These are phyloP conservation scores for Ulota crispa DNA, from an alignment of 225 moss, liverwort and hornwort genomes.

Conservation along the genomic window DNA sequence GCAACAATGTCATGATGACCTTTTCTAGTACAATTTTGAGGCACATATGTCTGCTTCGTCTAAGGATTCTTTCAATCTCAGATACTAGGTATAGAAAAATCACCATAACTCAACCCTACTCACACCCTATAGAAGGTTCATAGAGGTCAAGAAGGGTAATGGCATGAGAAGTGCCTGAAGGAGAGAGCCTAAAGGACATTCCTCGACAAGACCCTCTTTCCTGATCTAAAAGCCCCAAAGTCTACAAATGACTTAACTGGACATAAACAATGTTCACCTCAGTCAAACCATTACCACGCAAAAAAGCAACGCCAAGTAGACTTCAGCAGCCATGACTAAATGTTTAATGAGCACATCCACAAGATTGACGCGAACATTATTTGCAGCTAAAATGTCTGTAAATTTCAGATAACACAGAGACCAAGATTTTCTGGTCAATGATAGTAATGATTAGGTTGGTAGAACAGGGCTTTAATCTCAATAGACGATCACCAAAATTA, in stretches of 20 bases:
- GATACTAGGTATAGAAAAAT: not conserved
- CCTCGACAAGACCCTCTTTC: conserved; percentile 7
- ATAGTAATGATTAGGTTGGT: not conserved
- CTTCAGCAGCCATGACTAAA: not conserved
- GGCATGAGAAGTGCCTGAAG: not conserved
- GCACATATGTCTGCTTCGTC: conserved; percentile 1
- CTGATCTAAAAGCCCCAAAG: conserved; percentile 10
- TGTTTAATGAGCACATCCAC: conserved; percentile 1
- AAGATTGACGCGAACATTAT: not conserved
- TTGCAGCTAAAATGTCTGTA: not conserved
- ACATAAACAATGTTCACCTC: not conserved
- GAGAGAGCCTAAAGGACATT: conserved; percentile 3
- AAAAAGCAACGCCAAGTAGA: not conserved
- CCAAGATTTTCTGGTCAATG: conserved; percentile 3
- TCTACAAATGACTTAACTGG: not conserved
- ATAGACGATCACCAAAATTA: conserved; percentile 3
- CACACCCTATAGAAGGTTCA: not conserved
- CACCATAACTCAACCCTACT: conserved; percentile 7
- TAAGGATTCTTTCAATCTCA: not conserved
- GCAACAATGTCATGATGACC: not conserved
- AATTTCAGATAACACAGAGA: not conserved
- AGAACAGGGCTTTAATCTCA: not conserved
- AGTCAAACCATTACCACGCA: not conserved
- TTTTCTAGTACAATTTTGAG: not conserved
- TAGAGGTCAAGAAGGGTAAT: not conserved